Evolutionary conservation across 108 stramenopile species (phyloP).

Genomic region (Aurantiochytrium sp.): DNA sequence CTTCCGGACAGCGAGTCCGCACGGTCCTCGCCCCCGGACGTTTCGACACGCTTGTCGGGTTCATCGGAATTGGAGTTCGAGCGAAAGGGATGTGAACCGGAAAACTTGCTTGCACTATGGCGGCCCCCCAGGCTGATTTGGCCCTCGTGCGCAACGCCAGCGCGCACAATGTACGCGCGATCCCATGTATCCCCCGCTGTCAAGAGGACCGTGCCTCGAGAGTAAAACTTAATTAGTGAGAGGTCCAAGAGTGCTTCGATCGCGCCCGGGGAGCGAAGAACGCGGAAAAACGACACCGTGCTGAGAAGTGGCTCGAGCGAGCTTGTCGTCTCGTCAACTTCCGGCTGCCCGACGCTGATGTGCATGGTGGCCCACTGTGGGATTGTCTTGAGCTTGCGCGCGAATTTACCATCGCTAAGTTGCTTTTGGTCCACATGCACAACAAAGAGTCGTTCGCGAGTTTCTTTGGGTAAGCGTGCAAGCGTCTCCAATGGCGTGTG

Average conservation of each 20-base stretch:
- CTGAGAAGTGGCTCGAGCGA: not conserved
- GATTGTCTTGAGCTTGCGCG: not conserved
- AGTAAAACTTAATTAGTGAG: not conserved
- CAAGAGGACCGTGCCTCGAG: not conserved
- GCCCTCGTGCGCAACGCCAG: not conserved
- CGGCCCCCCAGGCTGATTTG: not conserved
- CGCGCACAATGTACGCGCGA: not conserved
- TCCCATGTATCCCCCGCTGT: not conserved
- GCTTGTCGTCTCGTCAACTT: not conserved
- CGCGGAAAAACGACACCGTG: not conserved
- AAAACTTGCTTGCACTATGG: not conserved
- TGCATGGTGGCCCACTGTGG: not conserved
- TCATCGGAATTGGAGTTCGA: too few relatives aligned
- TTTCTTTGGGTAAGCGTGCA: slow-evolving; percentile 53
- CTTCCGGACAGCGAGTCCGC: too few relatives aligned
- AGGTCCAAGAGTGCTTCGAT: not conserved
- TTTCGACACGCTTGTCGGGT: too few relatives aligned
- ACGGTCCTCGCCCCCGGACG: too few relatives aligned
- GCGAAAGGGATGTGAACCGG: not conserved
- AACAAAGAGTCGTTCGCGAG: slow-evolving; percentile 73
- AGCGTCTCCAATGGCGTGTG: slow-evolving; percentile 81
- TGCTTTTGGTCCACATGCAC: slow-evolving; percentile 52
- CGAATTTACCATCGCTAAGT: not conserved
- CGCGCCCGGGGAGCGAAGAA: not conserved
- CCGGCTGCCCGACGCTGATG: not conserved